These are phyloP conservation scores for Gloeostereum incarnatum DNA, from an alignment of 768 basidiomycete genomes.

Conservation along the genomic window DNA sequence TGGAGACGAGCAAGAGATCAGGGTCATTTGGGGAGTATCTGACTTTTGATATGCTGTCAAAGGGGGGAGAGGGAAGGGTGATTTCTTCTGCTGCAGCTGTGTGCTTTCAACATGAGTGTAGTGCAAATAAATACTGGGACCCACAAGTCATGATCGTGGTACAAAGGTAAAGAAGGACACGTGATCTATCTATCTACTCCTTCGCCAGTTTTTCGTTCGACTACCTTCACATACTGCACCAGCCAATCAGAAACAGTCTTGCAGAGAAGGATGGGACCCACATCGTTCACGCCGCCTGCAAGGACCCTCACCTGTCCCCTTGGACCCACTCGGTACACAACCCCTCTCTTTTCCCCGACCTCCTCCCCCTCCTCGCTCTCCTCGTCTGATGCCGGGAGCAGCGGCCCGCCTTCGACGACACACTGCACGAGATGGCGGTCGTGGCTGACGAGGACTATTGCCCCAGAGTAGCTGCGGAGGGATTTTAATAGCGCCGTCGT, in stretches of 20 bases:
- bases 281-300: neutral
- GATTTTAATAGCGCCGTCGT: constrained; percentile 45
- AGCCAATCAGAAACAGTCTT: too few species aligned
- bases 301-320: neutral
- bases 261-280: neutral
- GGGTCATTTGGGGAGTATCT: constrained; percentile 77
- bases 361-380: neutral
- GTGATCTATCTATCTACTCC: too few species aligned
- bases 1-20: constrained; percentile 70
- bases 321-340: neutral
- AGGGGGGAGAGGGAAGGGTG: constrained; percentile 56
- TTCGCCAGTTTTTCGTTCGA: too few species aligned
- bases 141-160: constrained; percentile 1
- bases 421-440: constrained; percentile 25
- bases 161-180: too few species aligned
- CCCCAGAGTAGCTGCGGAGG: constrained; percentile 42
- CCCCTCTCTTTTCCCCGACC: neutral
- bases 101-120: neutral
- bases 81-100: constrained; percentile 9
- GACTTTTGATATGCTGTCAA: constrained; percentile 78
- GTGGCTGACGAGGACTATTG: constrained; percentile 56
- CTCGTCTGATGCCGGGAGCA: neutral
- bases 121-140: too few species aligned
- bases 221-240: too few species aligned
- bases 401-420: constrained; percentile 2